Conservation (phyloP, 257 asterid species). For the Handroanthus guayacan region DNA sequence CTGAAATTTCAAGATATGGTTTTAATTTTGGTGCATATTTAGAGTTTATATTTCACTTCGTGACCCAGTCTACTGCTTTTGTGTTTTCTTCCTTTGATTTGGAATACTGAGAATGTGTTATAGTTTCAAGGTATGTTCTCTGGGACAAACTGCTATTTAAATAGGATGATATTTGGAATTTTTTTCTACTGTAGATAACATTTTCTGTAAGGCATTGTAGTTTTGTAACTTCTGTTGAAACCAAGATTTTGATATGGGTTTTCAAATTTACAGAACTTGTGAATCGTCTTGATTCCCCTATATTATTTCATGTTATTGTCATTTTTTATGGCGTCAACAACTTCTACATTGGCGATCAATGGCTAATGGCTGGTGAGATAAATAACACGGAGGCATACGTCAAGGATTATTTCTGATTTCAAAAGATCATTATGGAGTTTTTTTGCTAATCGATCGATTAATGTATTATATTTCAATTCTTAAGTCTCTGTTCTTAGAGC, state of each 20-base stretch:
- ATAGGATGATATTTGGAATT: not conserved
- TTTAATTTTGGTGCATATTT: not conserved
- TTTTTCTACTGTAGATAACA: too few species aligned
- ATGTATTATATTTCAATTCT: not conserved
- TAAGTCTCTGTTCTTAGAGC: not conserved
- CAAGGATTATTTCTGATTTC: too few species aligned
- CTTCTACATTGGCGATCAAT: too few species aligned
- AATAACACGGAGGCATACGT: too few species aligned
- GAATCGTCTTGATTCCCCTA: too few species aligned
- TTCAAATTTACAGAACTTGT: too few species aligned
- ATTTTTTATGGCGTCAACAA: too few species aligned
- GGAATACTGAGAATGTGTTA: not conserved
- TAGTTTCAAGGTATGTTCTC: not conserved
- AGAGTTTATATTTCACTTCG: not conserved
- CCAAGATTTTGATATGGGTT: not conserved
- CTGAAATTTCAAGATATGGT: not conserved
- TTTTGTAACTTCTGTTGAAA: not conserved
- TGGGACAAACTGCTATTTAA: not conserved
- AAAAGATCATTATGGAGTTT: too few species aligned
- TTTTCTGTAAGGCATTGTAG: slow-evolving; percentile 9
- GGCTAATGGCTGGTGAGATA: too few species aligned
- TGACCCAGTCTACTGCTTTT: not conserved
- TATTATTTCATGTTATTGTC: too few species aligned
- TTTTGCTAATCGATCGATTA: not conserved
- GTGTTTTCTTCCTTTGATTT: not conserved